phyloP scores from a whole-genome alignment of 768 basidiomycete species.

The Hypholoma fasciculare region DNA sequence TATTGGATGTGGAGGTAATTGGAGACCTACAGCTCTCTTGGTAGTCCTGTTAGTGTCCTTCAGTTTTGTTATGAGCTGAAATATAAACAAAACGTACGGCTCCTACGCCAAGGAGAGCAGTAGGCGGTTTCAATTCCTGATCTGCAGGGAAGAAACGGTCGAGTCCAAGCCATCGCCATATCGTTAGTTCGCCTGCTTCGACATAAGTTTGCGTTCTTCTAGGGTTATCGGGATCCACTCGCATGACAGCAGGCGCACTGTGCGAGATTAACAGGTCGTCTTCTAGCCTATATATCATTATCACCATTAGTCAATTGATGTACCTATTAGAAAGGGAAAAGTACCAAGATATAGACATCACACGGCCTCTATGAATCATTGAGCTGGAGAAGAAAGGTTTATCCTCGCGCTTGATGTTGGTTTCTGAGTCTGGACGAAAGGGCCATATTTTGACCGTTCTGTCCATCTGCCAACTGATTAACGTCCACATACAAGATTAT shows the following conservation, averaged over 20 bases:
- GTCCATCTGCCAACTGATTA: conserved; percentile 52
- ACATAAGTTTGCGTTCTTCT: conserved; percentile 27
- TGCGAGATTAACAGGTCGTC: conserved; percentile 56
- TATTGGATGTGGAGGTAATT: background rate
- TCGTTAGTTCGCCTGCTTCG: conserved; percentile 50
- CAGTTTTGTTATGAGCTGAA: background rate
- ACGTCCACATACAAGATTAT: background rate
- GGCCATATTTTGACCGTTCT: conserved; percentile 78
- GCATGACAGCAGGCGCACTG: conserved; percentile 53
- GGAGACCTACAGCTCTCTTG: conserved; percentile 67
- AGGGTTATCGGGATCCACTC: conserved; percentile 19
- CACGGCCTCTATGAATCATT: conserved; percentile 62
- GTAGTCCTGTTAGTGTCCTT: conserved; percentile 53
- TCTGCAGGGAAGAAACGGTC: conserved; percentile 63
- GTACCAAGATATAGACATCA: conserved; percentile 67
- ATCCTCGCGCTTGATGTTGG: conserved; percentile 58
- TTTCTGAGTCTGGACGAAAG: conserved; percentile 37
- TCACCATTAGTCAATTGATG: background rate
- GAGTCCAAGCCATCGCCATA: conserved; percentile 72
- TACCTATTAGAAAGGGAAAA: background rate
- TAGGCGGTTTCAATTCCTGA: conserved; percentile 26
- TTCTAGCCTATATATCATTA: conserved; percentile 45
- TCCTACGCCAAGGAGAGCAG: conserved; percentile 52
- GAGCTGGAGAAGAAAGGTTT: conserved; percentile 76
- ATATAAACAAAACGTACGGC: conserved; percentile 44